These are phyloP conservation scores for Quercus robur DNA, from an alignment of 306 rosid genomes.

Conservation along the genomic window DNA sequence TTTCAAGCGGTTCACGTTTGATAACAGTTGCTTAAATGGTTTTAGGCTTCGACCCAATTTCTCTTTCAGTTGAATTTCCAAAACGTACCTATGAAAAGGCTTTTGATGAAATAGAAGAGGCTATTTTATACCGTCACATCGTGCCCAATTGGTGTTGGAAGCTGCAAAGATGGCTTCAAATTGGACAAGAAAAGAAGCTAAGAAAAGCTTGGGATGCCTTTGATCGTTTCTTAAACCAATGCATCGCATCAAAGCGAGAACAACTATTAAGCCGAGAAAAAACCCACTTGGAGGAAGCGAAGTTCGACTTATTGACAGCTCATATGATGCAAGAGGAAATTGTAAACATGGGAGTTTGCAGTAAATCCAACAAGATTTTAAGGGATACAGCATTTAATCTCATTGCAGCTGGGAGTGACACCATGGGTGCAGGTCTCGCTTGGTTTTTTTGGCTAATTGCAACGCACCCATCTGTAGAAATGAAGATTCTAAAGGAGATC, in stretches of 20 bases:
- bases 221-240: constrained; percentile 29
- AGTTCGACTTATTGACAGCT: background rate
- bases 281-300: background rate
- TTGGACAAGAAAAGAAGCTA: constrained; percentile 36
- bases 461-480: constrained; percentile 17
- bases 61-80: constrained; percentile 2
- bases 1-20: constrained; percentile 23
- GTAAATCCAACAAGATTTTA: background rate
- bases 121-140: constrained; percentile 10
- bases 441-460: background rate
- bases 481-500: constrained; percentile 15
- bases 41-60: constrained; percentile 16
- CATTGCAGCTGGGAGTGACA: constrained; percentile 1
- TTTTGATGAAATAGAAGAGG: constrained; percentile 21
- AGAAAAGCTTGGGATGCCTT: constrained; percentile 20
- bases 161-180: constrained; percentile 31
- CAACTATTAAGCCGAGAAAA: background rate
- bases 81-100: constrained; percentile 8
- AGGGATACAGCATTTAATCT: background rate
- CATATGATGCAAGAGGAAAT: background rate
- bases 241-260: constrained; percentile 22
- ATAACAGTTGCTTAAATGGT: constrained; percentile 11
- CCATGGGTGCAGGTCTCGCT: background rate
- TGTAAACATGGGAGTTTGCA: background rate
- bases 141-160: constrained; percentile 31